Evolutionary conservation across 805 yeast species (phyloP), one percentile per base, ranked within the genome.

Genomic region (Teunomyces atbi): DNA sequence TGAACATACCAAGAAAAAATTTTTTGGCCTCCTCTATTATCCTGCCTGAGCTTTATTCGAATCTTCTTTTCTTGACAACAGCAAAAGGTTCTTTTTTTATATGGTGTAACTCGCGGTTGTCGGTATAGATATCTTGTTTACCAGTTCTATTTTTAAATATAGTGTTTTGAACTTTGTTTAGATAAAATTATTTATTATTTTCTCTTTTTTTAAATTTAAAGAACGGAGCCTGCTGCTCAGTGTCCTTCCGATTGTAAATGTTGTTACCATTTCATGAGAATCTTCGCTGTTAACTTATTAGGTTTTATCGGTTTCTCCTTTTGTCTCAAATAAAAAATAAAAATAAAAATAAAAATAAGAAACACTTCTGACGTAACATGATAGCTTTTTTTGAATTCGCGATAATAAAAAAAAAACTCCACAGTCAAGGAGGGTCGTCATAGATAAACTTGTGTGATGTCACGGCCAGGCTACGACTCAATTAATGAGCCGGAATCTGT

Each of bases 391-490:
- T 21, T 36, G 27, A n/a, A 36, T 13, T 36, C 39, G 28, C 19
- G n/a, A 21, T 13, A 12, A 33, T 35, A 13, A 8, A 36, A n/a
- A 36, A 7, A 20, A 6, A 26, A 34, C 26, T 36, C 39, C 28
- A 36, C 39, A 20, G 28, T 21, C 21, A n/a, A n/a, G 39, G 39
- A 36, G 39, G 5, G 13, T 19, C 11, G 7, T 33, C n/a, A 11
- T 21, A 13, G 12, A 20, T 26, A 10, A 7, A 36, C 39, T 19
- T 7, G 15, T 30, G 18, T 30, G 16, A 36, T 36, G 39, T 36
- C 26, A 12, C 39, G 16, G 28, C 12, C 39, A 13, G 39, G 39
- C 39, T 36, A 36, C 23, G 28, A 36, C 18, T 23, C 39, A n/a
- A 36, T 36, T 12, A 36, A 36, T 20, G 39, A 36, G n/a, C 28